phyloP scores from a whole-genome alignment of 164 flowering plant species.

The Vitis labrusca region DNA sequence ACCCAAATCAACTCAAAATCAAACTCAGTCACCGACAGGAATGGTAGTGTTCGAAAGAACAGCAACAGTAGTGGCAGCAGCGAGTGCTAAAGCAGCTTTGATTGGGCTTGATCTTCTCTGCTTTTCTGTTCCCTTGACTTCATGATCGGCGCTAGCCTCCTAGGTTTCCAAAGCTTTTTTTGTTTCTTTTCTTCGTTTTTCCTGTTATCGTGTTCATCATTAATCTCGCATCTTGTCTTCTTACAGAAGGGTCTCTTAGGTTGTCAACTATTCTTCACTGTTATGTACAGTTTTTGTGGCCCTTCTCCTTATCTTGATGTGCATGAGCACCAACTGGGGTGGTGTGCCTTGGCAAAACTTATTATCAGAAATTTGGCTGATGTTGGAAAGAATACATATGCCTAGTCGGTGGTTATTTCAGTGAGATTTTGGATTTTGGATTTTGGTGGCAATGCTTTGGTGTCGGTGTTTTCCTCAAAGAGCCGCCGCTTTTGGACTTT shows the following conservation, averaged over 20 bases:
- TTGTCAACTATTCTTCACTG: no score
- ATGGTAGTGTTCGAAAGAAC: neutral
- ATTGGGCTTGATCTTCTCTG: conserved; percentile 7
- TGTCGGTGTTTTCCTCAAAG: no score
- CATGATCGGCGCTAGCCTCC: neutral
- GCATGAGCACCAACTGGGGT: conserved; percentile 3
- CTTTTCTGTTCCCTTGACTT: conserved; percentile 3
- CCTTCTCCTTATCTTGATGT: neutral
- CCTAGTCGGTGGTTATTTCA: no score
- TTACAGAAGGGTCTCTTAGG: neutral
- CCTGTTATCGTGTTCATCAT: neutral
- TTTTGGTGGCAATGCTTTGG: no score
- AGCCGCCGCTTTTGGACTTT: no score
- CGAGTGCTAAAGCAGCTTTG: conserved; percentile 3
- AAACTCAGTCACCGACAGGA: neutral
- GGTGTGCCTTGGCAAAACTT: neutral
- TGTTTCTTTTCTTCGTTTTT: neutral
- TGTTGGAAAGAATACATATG: no score
- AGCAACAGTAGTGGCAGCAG: neutral
- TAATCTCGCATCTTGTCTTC: no score
- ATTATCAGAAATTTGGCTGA: no score
- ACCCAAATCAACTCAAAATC: conserved; percentile 6
- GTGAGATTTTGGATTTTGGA: no score
- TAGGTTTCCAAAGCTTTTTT: neutral
- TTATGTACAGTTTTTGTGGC: no score